phyloP scores from a whole-genome alignment of 805 yeast genomes.

The Starmerella stigmatis region DNA sequence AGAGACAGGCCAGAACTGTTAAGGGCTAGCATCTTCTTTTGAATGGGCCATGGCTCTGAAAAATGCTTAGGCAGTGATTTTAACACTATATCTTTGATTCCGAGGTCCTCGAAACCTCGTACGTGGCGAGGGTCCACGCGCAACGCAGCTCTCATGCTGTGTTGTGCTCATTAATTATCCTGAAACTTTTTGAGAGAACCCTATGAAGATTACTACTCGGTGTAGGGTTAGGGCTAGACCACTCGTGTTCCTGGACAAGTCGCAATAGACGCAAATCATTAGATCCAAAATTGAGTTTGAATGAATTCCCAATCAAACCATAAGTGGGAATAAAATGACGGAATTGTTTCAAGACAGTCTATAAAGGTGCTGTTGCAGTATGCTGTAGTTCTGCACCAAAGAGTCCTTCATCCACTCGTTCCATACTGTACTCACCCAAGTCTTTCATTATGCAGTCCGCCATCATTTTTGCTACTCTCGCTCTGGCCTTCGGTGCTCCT shows the following conservation, averaged over 20 bases:
- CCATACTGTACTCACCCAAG: conserved; percentile 4
- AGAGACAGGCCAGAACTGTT: conserved; percentile 27
- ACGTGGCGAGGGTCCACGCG: conserved; percentile 25
- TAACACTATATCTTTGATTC: conserved; percentile 14
- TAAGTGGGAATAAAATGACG: neutral
- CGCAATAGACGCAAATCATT: neutral
- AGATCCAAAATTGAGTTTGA: too few species aligned
- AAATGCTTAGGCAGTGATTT: conserved; percentile 7
- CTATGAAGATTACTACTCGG: neutral
- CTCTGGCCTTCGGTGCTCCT: conserved; percentile 20
- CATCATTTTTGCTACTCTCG: conserved; percentile 18
- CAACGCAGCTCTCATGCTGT: conserved; percentile 10
- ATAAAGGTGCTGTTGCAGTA: too few species aligned
- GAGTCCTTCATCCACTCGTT: conserved; percentile 6
- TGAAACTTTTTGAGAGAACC: conserved; percentile 5
- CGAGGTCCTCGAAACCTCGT: conserved; percentile 22
- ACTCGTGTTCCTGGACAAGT: neutral
- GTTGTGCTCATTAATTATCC: conserved; percentile 1
- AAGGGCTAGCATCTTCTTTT: conserved; percentile 27
- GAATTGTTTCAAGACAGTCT: neutral
- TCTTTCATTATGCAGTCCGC: conserved; percentile 16
- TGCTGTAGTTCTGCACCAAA: conserved; percentile 1
- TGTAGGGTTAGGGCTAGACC: conserved; percentile 7
- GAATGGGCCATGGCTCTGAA: conserved; percentile 24
- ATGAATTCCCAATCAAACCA: neutral